Evolutionary conservation across 768 basidiomycete genomes (phyloP).

Genomic region (Paxillus ammoniavirescens): DNA sequence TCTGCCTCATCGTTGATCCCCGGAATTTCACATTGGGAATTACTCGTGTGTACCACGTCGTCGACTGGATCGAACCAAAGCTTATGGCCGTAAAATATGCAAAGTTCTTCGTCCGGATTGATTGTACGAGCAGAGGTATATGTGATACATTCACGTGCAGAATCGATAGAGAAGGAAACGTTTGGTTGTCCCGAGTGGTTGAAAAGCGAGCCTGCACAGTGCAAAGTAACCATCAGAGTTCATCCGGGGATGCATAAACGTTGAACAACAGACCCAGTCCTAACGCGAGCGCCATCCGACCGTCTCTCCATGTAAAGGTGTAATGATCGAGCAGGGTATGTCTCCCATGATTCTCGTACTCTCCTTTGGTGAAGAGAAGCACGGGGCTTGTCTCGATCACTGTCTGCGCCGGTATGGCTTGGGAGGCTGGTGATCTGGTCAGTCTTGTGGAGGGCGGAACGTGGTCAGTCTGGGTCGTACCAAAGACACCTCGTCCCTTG

Average conservation of each 20-base stretch:
- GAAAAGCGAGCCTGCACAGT: constrained; percentile 71
- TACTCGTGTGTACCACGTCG: constrained; percentile 11
- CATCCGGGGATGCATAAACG: not conserved
- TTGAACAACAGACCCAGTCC: constrained; percentile 58
- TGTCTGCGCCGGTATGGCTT: constrained; percentile 46
- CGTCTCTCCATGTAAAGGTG: constrained; percentile 73
- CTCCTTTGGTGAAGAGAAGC: constrained; percentile 66
- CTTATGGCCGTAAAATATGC: constrained; percentile 72
- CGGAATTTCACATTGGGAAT: not conserved
- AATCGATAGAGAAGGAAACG: constrained; percentile 60
- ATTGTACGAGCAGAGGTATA: constrained; percentile 59
- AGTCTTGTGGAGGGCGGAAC: constrained; percentile 15
- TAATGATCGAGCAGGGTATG: constrained; percentile 73
- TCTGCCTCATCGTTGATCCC: not conserved
- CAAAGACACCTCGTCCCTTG: constrained; percentile 66
- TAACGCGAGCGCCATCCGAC: constrained; percentile 73
- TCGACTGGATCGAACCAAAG: constrained; percentile 61
- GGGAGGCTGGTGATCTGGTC: constrained; percentile 25
- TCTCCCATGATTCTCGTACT: constrained; percentile 64
- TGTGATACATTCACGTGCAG: constrained; percentile 53
- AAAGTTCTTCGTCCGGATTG: constrained; percentile 66
- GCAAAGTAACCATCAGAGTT: not conserved
- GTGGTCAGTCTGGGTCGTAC: constrained; percentile 32
- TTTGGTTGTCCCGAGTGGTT: constrained; percentile 75
- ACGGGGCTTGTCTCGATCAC: constrained; percentile 86